These are phyloP conservation scores for Mucor velutinosus DNA, from an alignment of 371 early-diverging fungal genomes.

Conservation along the genomic window DNA sequence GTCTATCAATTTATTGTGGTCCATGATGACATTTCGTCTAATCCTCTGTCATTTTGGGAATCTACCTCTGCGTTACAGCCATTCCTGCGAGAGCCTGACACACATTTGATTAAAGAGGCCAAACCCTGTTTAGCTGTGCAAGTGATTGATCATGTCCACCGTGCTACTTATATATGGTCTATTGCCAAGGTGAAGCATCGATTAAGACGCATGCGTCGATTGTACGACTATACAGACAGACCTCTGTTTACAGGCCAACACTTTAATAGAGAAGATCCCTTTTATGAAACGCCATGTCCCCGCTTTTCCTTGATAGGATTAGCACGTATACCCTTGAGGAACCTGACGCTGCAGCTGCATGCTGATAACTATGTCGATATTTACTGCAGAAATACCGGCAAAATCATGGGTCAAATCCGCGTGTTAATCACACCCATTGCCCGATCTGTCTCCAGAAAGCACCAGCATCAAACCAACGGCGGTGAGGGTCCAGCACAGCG, in stretches of 20 bases:
- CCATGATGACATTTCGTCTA: constrained; percentile 50
- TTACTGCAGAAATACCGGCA: constrained; percentile 58
- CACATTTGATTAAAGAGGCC: constrained; percentile 37
- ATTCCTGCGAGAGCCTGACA: constrained; percentile 47
- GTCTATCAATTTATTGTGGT: constrained; percentile 78
- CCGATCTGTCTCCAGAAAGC: constrained; percentile 26
- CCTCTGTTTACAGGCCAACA: constrained; percentile 59
- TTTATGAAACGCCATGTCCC: constrained; percentile 60
- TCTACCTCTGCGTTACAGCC: constrained; percentile 37
- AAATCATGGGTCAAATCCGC: constrained; percentile 49
- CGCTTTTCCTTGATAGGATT: constrained; percentile 64
- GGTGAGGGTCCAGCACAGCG: neutral
- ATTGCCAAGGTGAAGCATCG: constrained; percentile 61
- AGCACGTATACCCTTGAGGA: constrained; percentile 53
- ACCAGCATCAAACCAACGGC: neutral
- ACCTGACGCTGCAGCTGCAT: constrained; percentile 52
- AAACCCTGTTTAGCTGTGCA: constrained; percentile 66
- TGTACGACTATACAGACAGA: constrained; percentile 69
- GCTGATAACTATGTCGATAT: constrained; percentile 60
- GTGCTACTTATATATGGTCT: constrained; percentile 75
- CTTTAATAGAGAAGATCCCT: constrained; percentile 65
- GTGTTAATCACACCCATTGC: constrained; percentile 52
- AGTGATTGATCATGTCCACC: constrained; percentile 69
- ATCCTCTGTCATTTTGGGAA: constrained; percentile 66
- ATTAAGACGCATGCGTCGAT: constrained; percentile 71